Conservation (phyloP, 148 eudicot genomes). For the Vaccinium corymbosum region DNA sequence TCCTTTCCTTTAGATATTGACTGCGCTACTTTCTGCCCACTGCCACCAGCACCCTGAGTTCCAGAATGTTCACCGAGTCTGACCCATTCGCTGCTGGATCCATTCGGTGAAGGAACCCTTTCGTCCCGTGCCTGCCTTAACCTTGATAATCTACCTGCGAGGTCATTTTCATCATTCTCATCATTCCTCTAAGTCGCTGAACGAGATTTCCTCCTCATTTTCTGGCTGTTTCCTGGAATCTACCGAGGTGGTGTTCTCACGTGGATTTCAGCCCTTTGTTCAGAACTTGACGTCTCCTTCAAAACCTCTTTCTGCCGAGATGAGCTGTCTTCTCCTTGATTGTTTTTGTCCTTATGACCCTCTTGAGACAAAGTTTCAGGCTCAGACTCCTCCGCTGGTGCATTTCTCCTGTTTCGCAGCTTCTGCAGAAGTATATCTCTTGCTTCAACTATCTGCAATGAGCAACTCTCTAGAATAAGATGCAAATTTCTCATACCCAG, state of each 20-base stretch:
- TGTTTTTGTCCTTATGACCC: conserved; percentile 11
- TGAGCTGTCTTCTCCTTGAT: conserved; percentile 12
- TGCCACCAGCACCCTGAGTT: conserved; percentile 8
- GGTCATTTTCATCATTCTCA: conserved; percentile 30
- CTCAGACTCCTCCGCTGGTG: conserved; percentile 21
- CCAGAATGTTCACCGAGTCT: conserved; percentile 30
- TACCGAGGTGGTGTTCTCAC: background rate
- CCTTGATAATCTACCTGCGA: conserved; percentile 24
- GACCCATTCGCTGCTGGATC: conserved; percentile 53
- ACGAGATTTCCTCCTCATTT: conserved; percentile 59
- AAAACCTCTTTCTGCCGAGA: conserved; percentile 11
- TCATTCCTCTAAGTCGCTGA: conserved; percentile 73
- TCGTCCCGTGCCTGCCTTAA: conserved; percentile 19
- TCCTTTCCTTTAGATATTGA: conserved; percentile 40
- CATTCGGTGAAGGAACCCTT: conserved; percentile 42
- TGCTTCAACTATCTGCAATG: conserved; percentile 51
- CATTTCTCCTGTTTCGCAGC: conserved; percentile 37
- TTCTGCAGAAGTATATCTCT: conserved; percentile 42
- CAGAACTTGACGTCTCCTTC: conserved; percentile 11
- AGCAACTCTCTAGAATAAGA: conserved; percentile 1
- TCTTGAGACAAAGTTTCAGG: conserved; percentile 15
- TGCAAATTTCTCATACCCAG: background rate
- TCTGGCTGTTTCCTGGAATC: conserved; percentile 20
- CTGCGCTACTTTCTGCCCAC: conserved; percentile 22
- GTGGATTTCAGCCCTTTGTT: conserved; percentile 18